A percentile compares a stretch with the other conserved stretches of the same genome.
These are phyloP conservation scores for Raphidocelis subcapitata DNA, from an alignment of 139 green algal species.

Conservation along the genomic window DNA sequence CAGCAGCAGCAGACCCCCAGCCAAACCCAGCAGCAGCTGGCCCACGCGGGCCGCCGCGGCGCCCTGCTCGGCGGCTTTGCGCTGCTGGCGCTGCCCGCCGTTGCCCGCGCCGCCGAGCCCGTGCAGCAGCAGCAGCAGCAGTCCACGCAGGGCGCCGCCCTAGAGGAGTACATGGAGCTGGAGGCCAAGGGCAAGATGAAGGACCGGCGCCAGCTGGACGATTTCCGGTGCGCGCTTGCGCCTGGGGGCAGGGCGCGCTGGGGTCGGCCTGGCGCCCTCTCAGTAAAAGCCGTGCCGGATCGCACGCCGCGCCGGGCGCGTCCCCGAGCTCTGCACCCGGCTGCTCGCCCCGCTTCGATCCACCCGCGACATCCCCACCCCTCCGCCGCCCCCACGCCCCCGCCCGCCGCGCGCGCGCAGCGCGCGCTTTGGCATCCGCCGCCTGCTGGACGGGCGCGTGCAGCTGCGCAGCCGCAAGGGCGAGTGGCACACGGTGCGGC, in stretches of 20 bases:
- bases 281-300: background rate
- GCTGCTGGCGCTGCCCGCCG: too few species aligned
- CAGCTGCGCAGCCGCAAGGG: slow-evolving; percentile 35
- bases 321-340: background rate
- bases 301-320: background rate
- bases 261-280: too few species aligned
- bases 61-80: too few species aligned
- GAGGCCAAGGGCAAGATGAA: slow-evolving; percentile 39
- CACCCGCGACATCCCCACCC: too few species aligned
- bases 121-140: too few species aligned
- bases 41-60: too few species aligned
- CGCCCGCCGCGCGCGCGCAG: too few species aligned
- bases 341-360: background rate
- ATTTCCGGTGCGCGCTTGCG: slow-evolving; percentile 24
- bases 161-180: slow-evolving; percentile 43
- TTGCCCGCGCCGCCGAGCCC: too few species aligned
- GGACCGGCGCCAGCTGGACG: slow-evolving; percentile 33
- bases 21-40: too few species aligned
- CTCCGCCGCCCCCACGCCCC: too few species aligned
- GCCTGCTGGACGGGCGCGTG: slow-evolving; percentile 44
- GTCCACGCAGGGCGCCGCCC: background rate
- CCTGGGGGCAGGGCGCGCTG: background rate
- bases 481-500: slow-evolving; percentile 35
- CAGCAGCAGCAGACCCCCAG: too few species aligned
- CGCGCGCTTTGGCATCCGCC: slow-evolving; percentile 37